Base-by-base conservation (phyloP, 1,284 basidiomycete species). In the Boletellus dicymbophilus region DNA sequence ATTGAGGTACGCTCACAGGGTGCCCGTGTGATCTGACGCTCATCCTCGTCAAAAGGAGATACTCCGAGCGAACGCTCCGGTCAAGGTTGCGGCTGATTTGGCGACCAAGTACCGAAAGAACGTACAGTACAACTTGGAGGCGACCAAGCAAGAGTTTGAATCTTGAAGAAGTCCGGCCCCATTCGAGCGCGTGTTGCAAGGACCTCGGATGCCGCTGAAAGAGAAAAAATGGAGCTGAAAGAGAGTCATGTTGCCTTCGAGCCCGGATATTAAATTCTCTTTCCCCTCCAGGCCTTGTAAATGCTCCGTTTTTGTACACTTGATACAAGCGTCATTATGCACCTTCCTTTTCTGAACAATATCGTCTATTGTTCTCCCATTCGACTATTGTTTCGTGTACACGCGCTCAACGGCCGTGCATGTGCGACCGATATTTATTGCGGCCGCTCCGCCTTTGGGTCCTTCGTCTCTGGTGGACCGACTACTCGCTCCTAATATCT, bases 121-220 rank as follows among this genome's bases (percentile, higher is more conserved):
- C 68, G 90, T 92, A 37, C 85, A 87, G 64, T 93, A 91, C 63
- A 94, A 94, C 64, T 66, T 94, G 53, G 85, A 87, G 58, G 87
- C 86, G 33, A 85, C 80, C 18, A 78, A 73, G 54, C 64, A 68
- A 11, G 67, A 63, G 45, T 47, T 34, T 40, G 27, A 49, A 33
- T 45, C 42, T 15, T 50, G 40, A 31, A 10, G 20, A 20, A 18
- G n/a, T n/a, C n/a, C n/a, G n/a, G n/a, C n/a, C n/a, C n/a, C n/a
- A n/a, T n/a, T n/a, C n/a, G n/a, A n/a, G n/a, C n/a, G n/a, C n/a
- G n/a, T n/a, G n/a, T n/a, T n/a, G n/a, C n/a, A n/a, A n/a, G n/a
- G n/a, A n/a, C n/a, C n/a, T n/a, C n/a, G n/a, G n/a, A n/a, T n/a
- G n/a, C n/a, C n/a, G n/a, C n/a, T n/a, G n/a, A n/a, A n/a, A n/a